A percentile compares a stretch with the other conserved stretches of the same genome.
Conservation (phyloP, 768 basidiomycete species). For the Boletus tylopilopsis region DNA sequence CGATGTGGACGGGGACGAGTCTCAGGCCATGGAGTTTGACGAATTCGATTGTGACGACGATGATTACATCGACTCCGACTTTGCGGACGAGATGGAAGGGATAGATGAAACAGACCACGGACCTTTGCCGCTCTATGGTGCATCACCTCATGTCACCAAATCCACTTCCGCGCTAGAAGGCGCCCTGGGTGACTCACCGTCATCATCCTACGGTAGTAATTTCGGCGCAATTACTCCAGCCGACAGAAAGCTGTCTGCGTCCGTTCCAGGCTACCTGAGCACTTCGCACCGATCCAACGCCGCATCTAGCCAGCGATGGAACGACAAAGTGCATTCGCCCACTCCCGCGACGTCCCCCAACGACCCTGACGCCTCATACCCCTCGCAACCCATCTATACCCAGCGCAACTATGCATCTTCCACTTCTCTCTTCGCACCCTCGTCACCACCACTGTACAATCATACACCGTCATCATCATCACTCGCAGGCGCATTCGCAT, state of each 20-base stretch:
- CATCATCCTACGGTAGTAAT: conserved; percentile 10
- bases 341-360: neutral
- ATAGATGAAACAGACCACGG: conserved; percentile 16
- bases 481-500: conserved; percentile 26
- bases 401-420: conserved; percentile 20
- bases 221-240: conserved; percentile 12
- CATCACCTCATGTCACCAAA: conserved; percentile 24
- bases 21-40: conserved; percentile 27
- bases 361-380: conserved; percentile 15
- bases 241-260: conserved; percentile 31
- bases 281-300: conserved; percentile 18
- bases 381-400: conserved; percentile 21
- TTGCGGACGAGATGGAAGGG: conserved; percentile 32
- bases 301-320: conserved; percentile 12
- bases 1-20: conserved; percentile 5
- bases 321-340: conserved; percentile 18
- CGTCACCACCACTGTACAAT: conserved; percentile 18
- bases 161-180: conserved; percentile 33
- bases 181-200: conserved; percentile 25
- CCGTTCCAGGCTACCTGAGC: conserved; percentile 29
- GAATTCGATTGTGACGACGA: conserved; percentile 34
- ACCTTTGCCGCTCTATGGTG: conserved; percentile 19
- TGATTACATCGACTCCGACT: conserved; percentile 30
- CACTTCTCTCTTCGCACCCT: conserved; percentile 17
- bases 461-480: conserved; percentile 19